Evolutionary conservation across 1,284 basidiomycete species (phyloP).

Genomic region (Ceratobasidium sp.): DNA sequence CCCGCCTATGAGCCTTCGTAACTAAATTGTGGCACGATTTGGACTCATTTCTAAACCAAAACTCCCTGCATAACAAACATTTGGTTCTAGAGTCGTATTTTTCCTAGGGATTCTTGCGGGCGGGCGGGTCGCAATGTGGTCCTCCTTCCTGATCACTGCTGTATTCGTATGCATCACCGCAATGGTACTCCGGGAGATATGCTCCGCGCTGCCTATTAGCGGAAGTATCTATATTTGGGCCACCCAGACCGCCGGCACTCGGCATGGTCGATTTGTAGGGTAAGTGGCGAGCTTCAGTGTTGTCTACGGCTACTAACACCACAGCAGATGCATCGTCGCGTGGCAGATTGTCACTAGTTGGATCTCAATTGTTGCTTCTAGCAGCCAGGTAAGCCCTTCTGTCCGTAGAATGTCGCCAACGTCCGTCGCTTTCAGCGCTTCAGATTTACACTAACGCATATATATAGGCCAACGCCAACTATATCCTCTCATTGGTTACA

Average conservation of each 20-base stretch:
- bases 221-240: conserved; percentile 59
- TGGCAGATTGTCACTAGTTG: conserved; percentile 56
- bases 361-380: conserved; percentile 56
- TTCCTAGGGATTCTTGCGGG: conserved; percentile 57
- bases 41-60: too few species aligned
- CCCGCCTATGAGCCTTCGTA: background rate
- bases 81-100: conserved; percentile 51
- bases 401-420: too few species aligned
- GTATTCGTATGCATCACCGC: conserved; percentile 55
- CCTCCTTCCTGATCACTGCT: conserved; percentile 51
- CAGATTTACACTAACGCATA: background rate
- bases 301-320: background rate
- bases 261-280: conserved; percentile 54
- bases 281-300: background rate
- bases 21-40: too few species aligned
- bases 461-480: conserved; percentile 54
- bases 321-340: conserved; percentile 54
- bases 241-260: conserved; percentile 55
- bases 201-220: conserved; percentile 53
- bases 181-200: conserved; percentile 57
- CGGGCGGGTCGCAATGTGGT: conserved; percentile 55
- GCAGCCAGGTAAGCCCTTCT: conserved; percentile 49
- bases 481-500: conserved; percentile 53
- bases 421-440: too few species aligned
- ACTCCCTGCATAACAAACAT: too few species aligned